Percentiles rank a stretch among this genome's conserved stretches.
Evolutionary conservation across 2,329 filamentous ascomycete species (phyloP).

Genomic region (Penicillium freii): DNA sequence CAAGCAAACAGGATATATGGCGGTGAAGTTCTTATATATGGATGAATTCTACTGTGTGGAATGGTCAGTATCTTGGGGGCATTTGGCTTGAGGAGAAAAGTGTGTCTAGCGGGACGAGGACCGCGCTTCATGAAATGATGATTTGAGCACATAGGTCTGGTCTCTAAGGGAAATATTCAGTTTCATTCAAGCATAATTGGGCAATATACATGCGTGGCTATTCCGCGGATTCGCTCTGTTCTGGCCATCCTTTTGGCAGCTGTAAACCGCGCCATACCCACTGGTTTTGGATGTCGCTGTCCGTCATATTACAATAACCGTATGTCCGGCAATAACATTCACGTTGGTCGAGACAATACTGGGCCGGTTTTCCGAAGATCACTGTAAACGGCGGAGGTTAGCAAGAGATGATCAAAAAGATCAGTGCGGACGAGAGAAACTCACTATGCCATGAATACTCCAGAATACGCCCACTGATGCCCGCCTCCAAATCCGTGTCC

Average conservation of each 20-base stretch:
- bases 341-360: constrained; percentile 20
- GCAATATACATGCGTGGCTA: neutral
- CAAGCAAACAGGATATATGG: constrained; percentile 41
- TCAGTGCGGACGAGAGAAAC: constrained; percentile 23
- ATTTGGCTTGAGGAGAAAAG: neutral
- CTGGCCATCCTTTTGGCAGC: constrained; percentile 22
- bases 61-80: neutral
- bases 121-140: neutral
- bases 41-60: neutral
- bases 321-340: constrained; percentile 28
- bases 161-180: constrained; percentile 1
- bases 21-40: constrained; percentile 24
- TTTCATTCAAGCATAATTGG: constrained; percentile 1
- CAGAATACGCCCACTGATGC: constrained; percentile 50
- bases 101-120: neutral
- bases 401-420: neutral
- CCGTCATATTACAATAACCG: constrained; percentile 25
- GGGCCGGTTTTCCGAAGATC: constrained; percentile 25
- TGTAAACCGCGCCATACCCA: constrained; percentile 24
- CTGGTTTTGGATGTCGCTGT: constrained; percentile 17
- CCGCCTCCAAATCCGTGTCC: constrained; percentile 45
- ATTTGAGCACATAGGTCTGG: neutral
- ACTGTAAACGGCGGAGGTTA: constrained; percentile 12
- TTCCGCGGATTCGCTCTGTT: neutral
- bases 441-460: constrained; percentile 59